A percentile compares a stretch with the other conserved stretches of the same genome.
Conservation (phyloP, 495 filamentous ascomycete species). For the Penicillium ucsense region DNA sequence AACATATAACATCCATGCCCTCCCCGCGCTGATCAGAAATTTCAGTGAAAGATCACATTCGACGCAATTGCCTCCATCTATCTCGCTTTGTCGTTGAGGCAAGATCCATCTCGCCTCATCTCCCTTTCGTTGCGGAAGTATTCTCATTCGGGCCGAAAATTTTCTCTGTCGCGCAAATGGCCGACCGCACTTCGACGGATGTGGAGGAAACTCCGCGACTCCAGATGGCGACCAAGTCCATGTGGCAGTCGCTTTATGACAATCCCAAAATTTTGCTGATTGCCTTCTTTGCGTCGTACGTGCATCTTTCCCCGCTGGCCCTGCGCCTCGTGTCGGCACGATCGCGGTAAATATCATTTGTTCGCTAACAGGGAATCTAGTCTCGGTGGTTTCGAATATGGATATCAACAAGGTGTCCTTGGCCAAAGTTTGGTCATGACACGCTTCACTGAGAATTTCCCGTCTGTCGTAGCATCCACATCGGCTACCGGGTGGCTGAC, state of each 20-base stretch:
- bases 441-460: conserved; percentile 34
- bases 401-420: conserved; percentile 38
- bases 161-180: conserved; percentile 6
- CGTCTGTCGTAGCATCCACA: conserved; percentile 27
- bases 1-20: conserved; percentile 1
- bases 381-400: conserved; percentile 38
- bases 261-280: conserved; percentile 35
- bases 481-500: conserved; percentile 35
- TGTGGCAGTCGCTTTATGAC: conserved; percentile 22
- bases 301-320: not conserved
- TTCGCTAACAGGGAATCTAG: conserved; percentile 5
- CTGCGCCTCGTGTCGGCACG: not conserved
- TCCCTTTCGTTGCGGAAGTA: not conserved
- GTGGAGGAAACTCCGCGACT: conserved; percentile 13
- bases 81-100: conserved; percentile 1
- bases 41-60: not conserved
- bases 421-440: conserved; percentile 35
- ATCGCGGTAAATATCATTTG: not conserved
- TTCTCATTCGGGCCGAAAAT: not conserved
- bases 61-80: not conserved
- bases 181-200: conserved; percentile 9
- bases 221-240: conserved; percentile 19
- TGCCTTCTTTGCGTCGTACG: conserved; percentile 35
- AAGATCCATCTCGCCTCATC: not conserved
- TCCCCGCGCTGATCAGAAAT: not conserved